Base-by-base conservation (phyloP, 192 early-diverging fungal species). In the Powellomyces hirtus region DNA sequence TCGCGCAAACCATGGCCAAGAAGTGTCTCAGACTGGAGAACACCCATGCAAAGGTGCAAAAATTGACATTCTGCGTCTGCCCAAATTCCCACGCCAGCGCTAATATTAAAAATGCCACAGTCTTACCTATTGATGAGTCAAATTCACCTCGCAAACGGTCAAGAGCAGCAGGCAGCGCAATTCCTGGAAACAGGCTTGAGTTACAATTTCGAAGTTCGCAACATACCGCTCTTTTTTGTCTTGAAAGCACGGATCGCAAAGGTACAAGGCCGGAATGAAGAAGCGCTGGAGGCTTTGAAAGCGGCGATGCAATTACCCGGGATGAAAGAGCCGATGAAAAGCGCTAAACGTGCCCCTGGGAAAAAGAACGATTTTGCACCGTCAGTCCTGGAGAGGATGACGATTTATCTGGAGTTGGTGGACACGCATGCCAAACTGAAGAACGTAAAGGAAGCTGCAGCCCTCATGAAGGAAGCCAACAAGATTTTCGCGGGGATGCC, bases 131-230 rank as follows among this genome's bases (percentile, higher is more conserved):
- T 85, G 35, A 63, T 80, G 50, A 72, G 72, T 3, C 71, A 85
- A 69, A 78, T 85, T 8, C 70, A 83, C 44, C 22, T 79, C 13
- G 24, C 65, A 29, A 75, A 74, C 38, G 52, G 69, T 11, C 71
- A 73, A 7, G 38, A 60, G 27, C 58, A 71, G 42, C 66, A 57
- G 30, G 79, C 79, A 4, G 31, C 71, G 16, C 68, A 76, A 20
- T 61, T 74, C 13, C 68, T 86, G 13, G 84, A 86, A 29, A 83
- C 75, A 66, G 81, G 66, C n/a, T 64, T 86, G 36, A 80, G 81
- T 62, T 77, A 77, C 38, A 79, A 83, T 38, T 86, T 86, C 45
- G 68, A 81, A 68, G 74, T 84, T 16, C 73, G 81, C 35, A 66
- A 83, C 31, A 73, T 76, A 6, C 70, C 75, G 2, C 22, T 64